Evolutionary conservation across 139 green algal species (phyloP).

Genomic region (Chlamydomonas incerta): DNA sequence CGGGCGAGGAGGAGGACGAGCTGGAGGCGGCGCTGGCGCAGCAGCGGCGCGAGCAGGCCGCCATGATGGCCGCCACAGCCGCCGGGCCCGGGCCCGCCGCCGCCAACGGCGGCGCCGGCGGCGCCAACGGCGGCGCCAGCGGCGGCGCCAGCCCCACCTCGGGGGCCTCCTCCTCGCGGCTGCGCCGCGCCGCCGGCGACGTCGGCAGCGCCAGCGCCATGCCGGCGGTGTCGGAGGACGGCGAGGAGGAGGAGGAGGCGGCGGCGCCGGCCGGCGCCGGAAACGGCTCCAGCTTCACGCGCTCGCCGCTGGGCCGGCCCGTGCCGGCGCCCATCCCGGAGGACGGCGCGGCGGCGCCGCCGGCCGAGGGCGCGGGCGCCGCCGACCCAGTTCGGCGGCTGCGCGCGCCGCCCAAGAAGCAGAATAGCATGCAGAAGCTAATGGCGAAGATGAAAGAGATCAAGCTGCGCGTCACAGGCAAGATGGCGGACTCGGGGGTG

Average conservation of each 20-base stretch:
- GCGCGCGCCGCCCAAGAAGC: conserved; percentile 47
- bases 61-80: conserved; percentile 28
- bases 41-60: conserved; percentile 45
- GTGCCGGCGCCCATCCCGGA: conserved; percentile 6
- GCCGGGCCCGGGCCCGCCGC: neutral
- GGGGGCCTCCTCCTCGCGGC: neutral
- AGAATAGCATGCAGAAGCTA: conserved; percentile 56
- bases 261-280: neutral
- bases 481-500: neutral
- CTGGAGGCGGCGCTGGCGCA: conserved; percentile 54
- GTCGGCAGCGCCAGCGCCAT: conserved; percentile 6
- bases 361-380: neutral
- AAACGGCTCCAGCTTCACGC: neutral
- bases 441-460: conserved; percentile 69
- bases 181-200: conserved; percentile 15
- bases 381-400: conserved; percentile 35
- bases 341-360: neutral
- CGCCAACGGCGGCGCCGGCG: neutral
- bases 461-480: conserved; percentile 52
- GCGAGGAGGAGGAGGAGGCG: conserved; percentile 40
- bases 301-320: conserved; percentile 21
- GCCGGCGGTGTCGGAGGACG: conserved; percentile 41
- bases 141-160: neutral
- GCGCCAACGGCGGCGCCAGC: neutral
- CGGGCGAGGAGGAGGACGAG: conserved; percentile 57